Conservation (phyloP, 192 early-diverging fungal genomes). For the Coemansia sp. region DNA sequence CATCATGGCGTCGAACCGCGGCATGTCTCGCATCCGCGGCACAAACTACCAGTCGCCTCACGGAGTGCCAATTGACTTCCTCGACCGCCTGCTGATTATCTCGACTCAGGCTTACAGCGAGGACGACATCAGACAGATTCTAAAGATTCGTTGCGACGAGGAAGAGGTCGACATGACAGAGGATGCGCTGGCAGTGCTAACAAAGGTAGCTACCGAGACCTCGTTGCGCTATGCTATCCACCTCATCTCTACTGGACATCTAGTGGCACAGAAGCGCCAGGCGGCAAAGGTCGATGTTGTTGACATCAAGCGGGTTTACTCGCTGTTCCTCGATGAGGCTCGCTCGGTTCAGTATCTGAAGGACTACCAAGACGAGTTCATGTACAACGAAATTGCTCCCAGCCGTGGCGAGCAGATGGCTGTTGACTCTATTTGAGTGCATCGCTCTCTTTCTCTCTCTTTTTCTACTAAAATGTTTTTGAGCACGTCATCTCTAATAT, state of each 20-base stretch:
- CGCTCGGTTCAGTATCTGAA: constrained; percentile 94
- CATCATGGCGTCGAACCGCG: constrained; percentile 99
- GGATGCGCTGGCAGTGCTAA: constrained; percentile 82
- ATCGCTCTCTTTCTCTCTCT: neutral
- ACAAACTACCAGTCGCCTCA: constrained; percentile 97
- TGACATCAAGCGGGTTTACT: constrained; percentile 94
- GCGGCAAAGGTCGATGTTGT: constrained; percentile 88
- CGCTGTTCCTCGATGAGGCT: constrained; percentile 94
- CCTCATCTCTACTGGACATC: constrained; percentile 90
- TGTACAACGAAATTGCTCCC: constrained; percentile 72
- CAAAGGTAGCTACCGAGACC: constrained; percentile 89
- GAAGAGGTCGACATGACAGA: constrained; percentile 93
- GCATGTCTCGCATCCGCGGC: constrained; percentile 92
- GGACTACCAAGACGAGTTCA: constrained; percentile 92
- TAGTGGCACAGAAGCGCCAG: constrained; percentile 89
- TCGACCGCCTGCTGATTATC: constrained; percentile 95
- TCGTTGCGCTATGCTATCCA: constrained; percentile 96
- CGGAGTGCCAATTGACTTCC: constrained; percentile 94
- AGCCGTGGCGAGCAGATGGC: constrained; percentile 31
- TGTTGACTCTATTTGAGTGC: constrained; percentile 19
- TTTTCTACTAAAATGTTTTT: neutral
- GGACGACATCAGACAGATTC: constrained; percentile 84
- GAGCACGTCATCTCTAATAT: neutral
- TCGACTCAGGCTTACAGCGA: constrained; percentile 86
- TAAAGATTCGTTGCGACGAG: constrained; percentile 89